phyloP scores from a whole-genome alignment of 2,329 filamentous ascomycete genomes.

The Aureobasidium vineae region DNA sequence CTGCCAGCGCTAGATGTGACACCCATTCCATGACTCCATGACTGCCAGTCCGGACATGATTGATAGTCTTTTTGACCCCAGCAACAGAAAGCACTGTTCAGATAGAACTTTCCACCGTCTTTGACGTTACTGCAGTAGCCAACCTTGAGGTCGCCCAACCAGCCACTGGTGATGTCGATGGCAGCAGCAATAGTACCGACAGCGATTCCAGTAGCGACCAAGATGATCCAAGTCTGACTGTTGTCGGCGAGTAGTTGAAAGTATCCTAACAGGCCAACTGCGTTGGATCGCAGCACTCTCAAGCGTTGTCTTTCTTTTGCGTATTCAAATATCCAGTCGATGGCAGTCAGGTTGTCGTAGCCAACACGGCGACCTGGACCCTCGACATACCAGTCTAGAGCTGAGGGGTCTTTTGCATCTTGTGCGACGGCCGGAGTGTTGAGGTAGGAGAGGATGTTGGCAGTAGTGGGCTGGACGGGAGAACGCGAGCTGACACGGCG shows the following conservation, averaged over 20 bases:
- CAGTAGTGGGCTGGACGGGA: slow-evolving; percentile 35
- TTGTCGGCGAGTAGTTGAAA: slow-evolving; percentile 72
- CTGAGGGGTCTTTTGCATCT: slow-evolving; percentile 47
- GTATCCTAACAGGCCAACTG: slow-evolving; percentile 70
- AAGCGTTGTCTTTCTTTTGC: slow-evolving; percentile 90
- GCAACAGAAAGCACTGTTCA: slow-evolving; percentile 91
- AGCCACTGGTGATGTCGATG: slow-evolving; percentile 88
- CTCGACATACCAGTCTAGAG: slow-evolving; percentile 81
- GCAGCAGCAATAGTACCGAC: slow-evolving; percentile 81
- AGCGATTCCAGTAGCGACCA: slow-evolving; percentile 79
- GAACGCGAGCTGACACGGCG: slow-evolving; percentile 31
- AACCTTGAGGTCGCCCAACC: slow-evolving; percentile 88
- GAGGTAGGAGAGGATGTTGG: slow-evolving; percentile 46
- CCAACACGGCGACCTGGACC: slow-evolving; percentile 84
- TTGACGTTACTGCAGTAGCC: slow-evolving; percentile 77
- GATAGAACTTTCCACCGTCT: slow-evolving; percentile 83
- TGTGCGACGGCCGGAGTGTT: slow-evolving; percentile 35
- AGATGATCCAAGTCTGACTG: slow-evolving; percentile 86
- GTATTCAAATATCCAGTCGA: slow-evolving; percentile 99
- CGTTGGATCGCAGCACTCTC: slow-evolving; percentile 58
- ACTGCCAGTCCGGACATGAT: slow-evolving; percentile 81
- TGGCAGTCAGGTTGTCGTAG: slow-evolving; percentile 94
- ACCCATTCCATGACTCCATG: slow-evolving; percentile 75
- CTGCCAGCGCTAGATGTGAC: slow-evolving; percentile 64
- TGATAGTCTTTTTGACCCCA: slow-evolving; percentile 78